phyloP scores from a whole-genome alignment of 257 asterid species.

The Solanum megistacrolobum region DNA sequence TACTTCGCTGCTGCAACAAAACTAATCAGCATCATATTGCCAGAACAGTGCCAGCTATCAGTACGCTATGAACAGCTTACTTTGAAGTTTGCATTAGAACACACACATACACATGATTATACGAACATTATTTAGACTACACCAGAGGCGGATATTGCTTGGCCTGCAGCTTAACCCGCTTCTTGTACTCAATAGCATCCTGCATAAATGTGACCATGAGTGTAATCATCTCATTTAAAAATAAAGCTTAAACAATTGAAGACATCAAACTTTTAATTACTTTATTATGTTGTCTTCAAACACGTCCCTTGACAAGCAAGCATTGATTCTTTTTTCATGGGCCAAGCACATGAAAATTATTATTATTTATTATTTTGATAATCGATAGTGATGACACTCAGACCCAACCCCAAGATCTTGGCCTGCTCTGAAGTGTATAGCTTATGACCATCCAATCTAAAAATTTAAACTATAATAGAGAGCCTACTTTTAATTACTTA shows the following conservation, averaged over 20 bases:
- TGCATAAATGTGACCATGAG: constrained; percentile 19
- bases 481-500: background rate
- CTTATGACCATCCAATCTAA: background rate
- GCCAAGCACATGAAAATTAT: background rate
- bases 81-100: background rate
- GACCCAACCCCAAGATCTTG: background rate
- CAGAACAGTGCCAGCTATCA: background rate
- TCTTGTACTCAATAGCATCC: constrained; percentile 75
- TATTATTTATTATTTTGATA: background rate
- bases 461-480: background rate
- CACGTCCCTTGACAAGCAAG: background rate
- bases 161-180: constrained; percentile 68
- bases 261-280: background rate
- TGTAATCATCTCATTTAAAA: background rate
- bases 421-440: background rate
- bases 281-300: background rate
- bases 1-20: background rate
- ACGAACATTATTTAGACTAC: constrained; percentile 16
- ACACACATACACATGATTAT: background rate
- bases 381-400: background rate
- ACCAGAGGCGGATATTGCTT: constrained; percentile 62
- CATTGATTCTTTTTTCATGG: background rate
- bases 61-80: background rate
- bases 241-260: background rate
- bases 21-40: background rate